Conservation (phyloP, 192 early-diverging fungal genomes). For the Chytriomyces sp. region DNA sequence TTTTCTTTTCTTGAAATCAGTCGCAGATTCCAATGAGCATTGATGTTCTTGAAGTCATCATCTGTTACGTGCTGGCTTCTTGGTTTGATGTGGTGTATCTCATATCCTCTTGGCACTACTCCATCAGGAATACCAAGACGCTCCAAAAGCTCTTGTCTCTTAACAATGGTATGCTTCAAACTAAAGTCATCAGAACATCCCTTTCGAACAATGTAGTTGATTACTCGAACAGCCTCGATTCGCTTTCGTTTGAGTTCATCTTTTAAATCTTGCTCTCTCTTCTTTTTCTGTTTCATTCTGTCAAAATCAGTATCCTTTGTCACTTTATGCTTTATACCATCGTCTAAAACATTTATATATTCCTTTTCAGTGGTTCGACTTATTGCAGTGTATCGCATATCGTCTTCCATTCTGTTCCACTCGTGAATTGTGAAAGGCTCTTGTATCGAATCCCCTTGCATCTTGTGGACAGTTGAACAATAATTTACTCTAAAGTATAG, state of each 20-base stretch:
- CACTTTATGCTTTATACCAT: background rate
- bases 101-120: constrained; percentile 14
- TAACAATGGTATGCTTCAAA: background rate
- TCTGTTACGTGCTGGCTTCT: background rate
- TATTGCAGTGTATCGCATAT: constrained; percentile 15
- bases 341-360: constrained; percentile 3
- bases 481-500: background rate
- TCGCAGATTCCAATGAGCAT: constrained; percentile 18
- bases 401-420: background rate
- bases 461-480: background rate
- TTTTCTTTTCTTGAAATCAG: constrained; percentile 12
- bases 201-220: constrained; percentile 15
- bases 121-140: constrained; percentile 12
- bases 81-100: background rate
- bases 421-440: background rate
- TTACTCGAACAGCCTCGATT: constrained; percentile 13
- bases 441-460: background rate
- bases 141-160: constrained; percentile 1
- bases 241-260: background rate
- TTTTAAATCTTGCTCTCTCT: background rate
- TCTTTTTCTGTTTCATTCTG: constrained; percentile 1
- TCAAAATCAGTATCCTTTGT: background rate
- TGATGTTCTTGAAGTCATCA: constrained; percentile 15
- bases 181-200: constrained; percentile 19
- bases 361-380: constrained; percentile 10